phyloP scores from a whole-genome alignment of 1,139 yeast genomes.

The Tardiomyces blankii region DNA sequence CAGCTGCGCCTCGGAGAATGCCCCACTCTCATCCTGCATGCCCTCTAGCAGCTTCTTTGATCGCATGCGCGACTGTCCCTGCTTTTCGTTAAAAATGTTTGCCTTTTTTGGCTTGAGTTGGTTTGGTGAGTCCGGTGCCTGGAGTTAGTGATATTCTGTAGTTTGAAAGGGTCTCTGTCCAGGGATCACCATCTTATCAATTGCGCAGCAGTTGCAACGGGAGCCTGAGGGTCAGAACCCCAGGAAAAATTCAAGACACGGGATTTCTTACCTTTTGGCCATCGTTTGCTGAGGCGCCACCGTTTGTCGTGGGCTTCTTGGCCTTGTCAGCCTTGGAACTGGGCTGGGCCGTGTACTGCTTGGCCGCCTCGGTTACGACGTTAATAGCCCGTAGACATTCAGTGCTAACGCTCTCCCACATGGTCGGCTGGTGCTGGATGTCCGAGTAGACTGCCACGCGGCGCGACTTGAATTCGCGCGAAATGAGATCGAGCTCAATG shows the following conservation, averaged over 20 bases:
- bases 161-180: no score
- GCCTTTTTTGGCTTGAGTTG: background rate
- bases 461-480: constrained; percentile 18
- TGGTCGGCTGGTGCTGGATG: constrained; percentile 11
- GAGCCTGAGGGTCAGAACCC: no score
- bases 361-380: background rate
- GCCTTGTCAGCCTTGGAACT: no score
- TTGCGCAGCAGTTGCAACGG: no score
- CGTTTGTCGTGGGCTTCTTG: no score
- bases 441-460: constrained; percentile 23
- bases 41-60: background rate
- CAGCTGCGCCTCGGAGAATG: background rate
- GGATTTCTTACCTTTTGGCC: no score
- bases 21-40: background rate
- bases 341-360: background rate
- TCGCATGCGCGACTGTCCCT: background rate
- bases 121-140: background rate
- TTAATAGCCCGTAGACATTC: background rate
- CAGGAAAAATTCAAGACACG: no score
- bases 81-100: background rate
- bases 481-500: constrained; percentile 23
- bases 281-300: no score
- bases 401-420: background rate
- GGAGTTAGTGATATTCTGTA: no score
- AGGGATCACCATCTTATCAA: no score